phyloP scores from a whole-genome alignment of 148 eudicot species.

The Salicornia ramosissima region DNA sequence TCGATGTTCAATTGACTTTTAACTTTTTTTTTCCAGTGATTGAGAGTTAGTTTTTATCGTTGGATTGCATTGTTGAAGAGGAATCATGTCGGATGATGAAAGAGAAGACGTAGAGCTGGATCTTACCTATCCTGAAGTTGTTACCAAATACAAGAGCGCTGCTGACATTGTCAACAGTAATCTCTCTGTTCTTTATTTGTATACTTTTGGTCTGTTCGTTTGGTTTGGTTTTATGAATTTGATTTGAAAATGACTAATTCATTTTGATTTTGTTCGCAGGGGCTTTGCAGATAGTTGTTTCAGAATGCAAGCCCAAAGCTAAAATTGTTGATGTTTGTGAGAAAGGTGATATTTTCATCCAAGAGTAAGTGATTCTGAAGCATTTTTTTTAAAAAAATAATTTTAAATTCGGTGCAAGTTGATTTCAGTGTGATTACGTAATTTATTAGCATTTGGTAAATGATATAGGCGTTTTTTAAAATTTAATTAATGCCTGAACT shows the following conservation, averaged over 20 bases:
- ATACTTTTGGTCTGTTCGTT: background rate
- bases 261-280: slow-evolving; percentile 35
- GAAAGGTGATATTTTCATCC: slow-evolving; percentile 64
- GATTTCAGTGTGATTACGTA: background rate
- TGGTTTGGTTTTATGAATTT: background rate
- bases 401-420: background rate
- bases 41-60: background rate
- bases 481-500: too few relatives aligned
- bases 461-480: too few relatives aligned
- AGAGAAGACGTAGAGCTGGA: slow-evolving; percentile 93
- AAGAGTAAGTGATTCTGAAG: slow-evolving; percentile 41
- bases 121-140: slow-evolving; percentile 84
- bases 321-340: slow-evolving; percentile 87
- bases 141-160: slow-evolving; percentile 88
- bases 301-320: slow-evolving; percentile 80
- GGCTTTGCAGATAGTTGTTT: slow-evolving; percentile 75
- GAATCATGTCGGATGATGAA: slow-evolving; percentile 80
- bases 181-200: background rate
- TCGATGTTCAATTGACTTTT: background rate
- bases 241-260: background rate
- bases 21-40: slow-evolving; percentile 8
- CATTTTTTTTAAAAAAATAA: background rate
- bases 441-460: too few relatives aligned
- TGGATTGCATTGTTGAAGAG: background rate
- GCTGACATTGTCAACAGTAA: slow-evolving; percentile 90